phyloP scores from a whole-genome alignment of 2,329 filamentous ascomycete genomes.

The Microsporum audouinii region DNA sequence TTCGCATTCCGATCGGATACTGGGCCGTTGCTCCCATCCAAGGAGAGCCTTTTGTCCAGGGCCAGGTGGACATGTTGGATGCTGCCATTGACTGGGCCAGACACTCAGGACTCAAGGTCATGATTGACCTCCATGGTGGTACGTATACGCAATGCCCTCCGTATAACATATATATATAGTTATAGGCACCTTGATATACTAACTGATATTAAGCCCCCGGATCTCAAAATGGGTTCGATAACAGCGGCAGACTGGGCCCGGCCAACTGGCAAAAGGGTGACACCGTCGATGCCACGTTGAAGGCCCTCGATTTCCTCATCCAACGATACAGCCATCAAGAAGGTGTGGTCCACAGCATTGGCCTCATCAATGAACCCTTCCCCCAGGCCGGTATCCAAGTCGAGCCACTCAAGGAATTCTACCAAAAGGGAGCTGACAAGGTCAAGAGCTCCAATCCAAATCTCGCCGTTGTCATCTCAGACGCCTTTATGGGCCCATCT shows the following conservation, averaged over 20 bases:
- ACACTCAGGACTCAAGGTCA: slow-evolving; percentile 48
- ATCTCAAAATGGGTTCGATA: slow-evolving; percentile 58
- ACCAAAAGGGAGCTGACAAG: slow-evolving; percentile 42
- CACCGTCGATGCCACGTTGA: slow-evolving; percentile 32
- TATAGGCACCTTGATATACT: slow-evolving; percentile 8
- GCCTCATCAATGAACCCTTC: slow-evolving; percentile 36
- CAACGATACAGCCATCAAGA: slow-evolving; percentile 46
- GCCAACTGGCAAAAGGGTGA: slow-evolving; percentile 31
- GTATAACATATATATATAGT: slow-evolving; percentile 6
- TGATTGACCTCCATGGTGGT: slow-evolving; percentile 59
- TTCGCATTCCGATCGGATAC: slow-evolving; percentile 52
- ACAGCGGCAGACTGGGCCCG: slow-evolving; percentile 42
- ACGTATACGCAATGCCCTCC: slow-evolving; percentile 19
- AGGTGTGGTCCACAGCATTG: slow-evolving; percentile 43
- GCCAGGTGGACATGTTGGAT: slow-evolving; percentile 48
- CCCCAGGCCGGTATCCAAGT: slow-evolving; percentile 32
- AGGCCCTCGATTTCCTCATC: slow-evolving; percentile 47
- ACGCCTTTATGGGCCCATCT: slow-evolving; percentile 35
- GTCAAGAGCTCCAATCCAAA: slow-evolving; percentile 36
- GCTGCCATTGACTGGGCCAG: slow-evolving; percentile 49
- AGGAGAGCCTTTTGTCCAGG: slow-evolving; percentile 51
- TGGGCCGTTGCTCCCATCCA: slow-evolving; percentile 47
- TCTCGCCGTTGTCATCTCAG: slow-evolving; percentile 44
- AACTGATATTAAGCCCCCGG: slow-evolving; percentile 36
- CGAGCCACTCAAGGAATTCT: slow-evolving; percentile 41